phyloP scores from a whole-genome alignment of 768 basidiomycete species.

The Boletus barrowsii region DNA sequence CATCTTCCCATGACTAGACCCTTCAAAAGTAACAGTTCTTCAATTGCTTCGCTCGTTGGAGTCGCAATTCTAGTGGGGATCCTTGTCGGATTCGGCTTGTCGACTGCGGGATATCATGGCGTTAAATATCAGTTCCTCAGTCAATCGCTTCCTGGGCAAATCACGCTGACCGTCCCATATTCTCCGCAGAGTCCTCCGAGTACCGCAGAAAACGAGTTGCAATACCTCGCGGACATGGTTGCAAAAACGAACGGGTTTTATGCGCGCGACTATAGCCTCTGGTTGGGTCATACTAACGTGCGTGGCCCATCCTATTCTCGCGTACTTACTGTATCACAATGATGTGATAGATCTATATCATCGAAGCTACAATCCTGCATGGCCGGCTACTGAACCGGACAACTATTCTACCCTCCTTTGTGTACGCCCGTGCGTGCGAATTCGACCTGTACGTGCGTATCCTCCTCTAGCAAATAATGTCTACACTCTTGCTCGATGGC shows the following conservation, averaged over 20 bases:
- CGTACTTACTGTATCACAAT: not conserved
- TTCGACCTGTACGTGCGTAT: conserved; percentile 26
- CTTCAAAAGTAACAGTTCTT: not conserved
- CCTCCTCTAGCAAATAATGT: not conserved
- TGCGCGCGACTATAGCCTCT: conserved; percentile 44
- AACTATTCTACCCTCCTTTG: conserved; percentile 43
- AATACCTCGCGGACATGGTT: conserved; percentile 35
- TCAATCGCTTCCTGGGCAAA: conserved; percentile 13
- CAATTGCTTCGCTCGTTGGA: conserved; percentile 13
- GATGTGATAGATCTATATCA: conserved; percentile 41
- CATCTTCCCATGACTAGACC: conserved; percentile 4
- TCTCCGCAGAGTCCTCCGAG: not conserved
- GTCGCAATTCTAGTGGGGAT: conserved; percentile 26
- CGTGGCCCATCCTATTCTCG: not conserved
- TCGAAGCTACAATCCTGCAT: conserved; percentile 43
- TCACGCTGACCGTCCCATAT: not conserved
- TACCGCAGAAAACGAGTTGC: conserved; percentile 21
- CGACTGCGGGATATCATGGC: conserved; percentile 11
- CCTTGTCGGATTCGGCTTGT: conserved; percentile 27
- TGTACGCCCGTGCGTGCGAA: conserved; percentile 47
- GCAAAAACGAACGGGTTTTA: conserved; percentile 42
- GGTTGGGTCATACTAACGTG: conserved; percentile 52
- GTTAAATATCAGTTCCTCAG: conserved; percentile 15
- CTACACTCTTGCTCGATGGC: conserved; percentile 26
- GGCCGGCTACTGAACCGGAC: conserved; percentile 42